Evolutionary conservation across 2,329 filamentous ascomycete species (phyloP), one percentile per base, ranked within the genome.

Genomic region (Colletotrichum eremochloae): DNA sequence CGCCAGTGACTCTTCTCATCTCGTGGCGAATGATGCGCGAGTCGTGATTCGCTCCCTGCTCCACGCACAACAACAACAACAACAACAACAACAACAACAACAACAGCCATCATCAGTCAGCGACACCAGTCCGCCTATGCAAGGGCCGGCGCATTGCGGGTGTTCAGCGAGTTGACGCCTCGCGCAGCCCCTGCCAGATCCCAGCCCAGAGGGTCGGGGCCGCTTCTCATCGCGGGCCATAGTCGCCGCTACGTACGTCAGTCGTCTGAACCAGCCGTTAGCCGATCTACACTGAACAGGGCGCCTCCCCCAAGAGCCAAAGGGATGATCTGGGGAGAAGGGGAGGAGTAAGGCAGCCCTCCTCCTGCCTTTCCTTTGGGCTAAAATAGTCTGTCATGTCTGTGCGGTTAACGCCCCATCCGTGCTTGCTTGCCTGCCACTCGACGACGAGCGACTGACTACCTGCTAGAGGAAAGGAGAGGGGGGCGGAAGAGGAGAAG

Each of bases 131-230:
- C 29, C 36, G 24, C 24, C 24, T 24, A 29, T 63, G 20, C 36
- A 29, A 58, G 24, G 24, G 9, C 69, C 44, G 65, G 36, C 46
- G 24, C 44, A 36, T 50, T 52, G 29, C 20, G 36, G 58, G 44
- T 11, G 24, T 42, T 56, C 48, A 46, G 42, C 29, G 52, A 58
- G 24, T n/a, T 5, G 36, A 64, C 66, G 69, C 69, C 69, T 69
- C 66, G 69, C 46, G 68, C 68, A 63, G 68, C 68, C 68, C 44
- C 67, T 44, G 24, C 24, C 53, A 64, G 29, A 55, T 72, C 53
- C 69, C 69, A 64, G 60, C 33, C 69, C 69, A 58, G 52, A 69
- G 69, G 69, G 66, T 38, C 69, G 69, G 69, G 66, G 69, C 69
- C 58, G 69, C 66, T 69, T 24, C 66, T 38, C n/a, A 31, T 55